Evolutionary conservation across 2,329 filamentous ascomycete species (phyloP), one percentile per base, ranked within the genome.

Genomic region (Fusarium kyushuense): DNA sequence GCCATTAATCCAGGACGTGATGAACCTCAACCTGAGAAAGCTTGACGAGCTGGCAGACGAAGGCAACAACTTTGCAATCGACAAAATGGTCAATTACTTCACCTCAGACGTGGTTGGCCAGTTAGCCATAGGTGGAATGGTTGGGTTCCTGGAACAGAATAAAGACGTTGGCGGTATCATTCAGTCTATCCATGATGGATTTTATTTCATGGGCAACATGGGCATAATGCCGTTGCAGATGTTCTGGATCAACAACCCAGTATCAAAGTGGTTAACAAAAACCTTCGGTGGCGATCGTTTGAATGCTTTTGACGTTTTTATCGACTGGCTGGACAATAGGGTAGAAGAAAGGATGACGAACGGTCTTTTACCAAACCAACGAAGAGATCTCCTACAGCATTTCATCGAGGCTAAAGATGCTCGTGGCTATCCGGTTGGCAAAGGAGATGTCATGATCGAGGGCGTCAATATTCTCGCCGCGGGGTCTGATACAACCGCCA

Each of bases 161-260:
- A 56, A 46, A 6, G 63, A 66, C 9, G 42, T 64, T 5, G 60
- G 43, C 14, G 60, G 60, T 1, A 63, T 66, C 3, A 66, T 66
- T 16, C 63, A 52, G 12, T 66, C 60, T 4, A 56, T 66, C 8
- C 60, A 64, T 9, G 63, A 66, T 10, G 63, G 63, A 0, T 66
- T 66, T 21, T 66, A 60, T 13, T 40, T 64, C 6, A 66, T 64
- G 63, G 56, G 54, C 2, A 66, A 66, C n/a, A 60, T 66, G 60
- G 63, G 52, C 6, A 57, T 60, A 19, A 12, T 66, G 2, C 55
- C 63, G 0, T 42, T 60, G 2, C 63, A 66, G 10, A 64, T 66
- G 63, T 17, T 45, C 12, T 66, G 63, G 63, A 45, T 66, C 12
- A 64, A 66, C 5, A 66, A 66, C 7, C 52, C 60, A 0, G n/a